Percentiles rank a stretch among this genome's conserved stretches.
These are phyloP conservation scores for Cercospora beticola DNA, from an alignment of 2,329 filamentous ascomycete genomes.

Conservation along the genomic window DNA sequence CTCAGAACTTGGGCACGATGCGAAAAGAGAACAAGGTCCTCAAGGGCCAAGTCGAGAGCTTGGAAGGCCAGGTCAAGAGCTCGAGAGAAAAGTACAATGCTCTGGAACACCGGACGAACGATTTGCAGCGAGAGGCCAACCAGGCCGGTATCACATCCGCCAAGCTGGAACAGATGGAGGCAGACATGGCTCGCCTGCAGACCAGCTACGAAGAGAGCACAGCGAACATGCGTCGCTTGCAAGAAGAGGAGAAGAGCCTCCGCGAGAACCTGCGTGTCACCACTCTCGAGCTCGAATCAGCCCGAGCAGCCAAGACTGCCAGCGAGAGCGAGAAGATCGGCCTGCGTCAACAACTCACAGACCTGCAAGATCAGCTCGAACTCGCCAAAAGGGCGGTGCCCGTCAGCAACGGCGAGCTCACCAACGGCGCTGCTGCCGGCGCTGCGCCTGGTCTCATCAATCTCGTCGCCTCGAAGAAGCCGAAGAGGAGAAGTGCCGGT, in stretches of 20 bases:
- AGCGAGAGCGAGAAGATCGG: slow-evolving; percentile 83
- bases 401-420: slow-evolving; percentile 61
- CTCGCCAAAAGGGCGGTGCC: slow-evolving; percentile 76
- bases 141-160: slow-evolving; percentile 95
- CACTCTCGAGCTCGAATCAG: slow-evolving; percentile 75
- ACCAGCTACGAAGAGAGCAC: slow-evolving; percentile 86
- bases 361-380: slow-evolving; percentile 90
- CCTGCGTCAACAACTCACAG: slow-evolving; percentile 81
- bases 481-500: slow-evolving; percentile 88
- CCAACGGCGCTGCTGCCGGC: slow-evolving; percentile 56
- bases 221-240: slow-evolving; percentile 85
- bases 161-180: slow-evolving; percentile 85
- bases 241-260: slow-evolving; percentile 87
- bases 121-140: slow-evolving; percentile 94
- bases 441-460: slow-evolving; percentile 83
- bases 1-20: slow-evolving; percentile 86
- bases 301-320: slow-evolving; percentile 70
- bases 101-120: slow-evolving; percentile 84
- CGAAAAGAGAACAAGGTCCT: slow-evolving; percentile 93
- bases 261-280: slow-evolving; percentile 78
- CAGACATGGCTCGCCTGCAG: slow-evolving; percentile 91
- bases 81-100: slow-evolving; percentile 92
- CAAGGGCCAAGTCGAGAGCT: slow-evolving; percentile 85
- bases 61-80: slow-evolving; percentile 92
- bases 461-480: slow-evolving; percentile 93